Conservation (phyloP, 75 land plant genomes). For the Pseudotsuga menziesii region DNA sequence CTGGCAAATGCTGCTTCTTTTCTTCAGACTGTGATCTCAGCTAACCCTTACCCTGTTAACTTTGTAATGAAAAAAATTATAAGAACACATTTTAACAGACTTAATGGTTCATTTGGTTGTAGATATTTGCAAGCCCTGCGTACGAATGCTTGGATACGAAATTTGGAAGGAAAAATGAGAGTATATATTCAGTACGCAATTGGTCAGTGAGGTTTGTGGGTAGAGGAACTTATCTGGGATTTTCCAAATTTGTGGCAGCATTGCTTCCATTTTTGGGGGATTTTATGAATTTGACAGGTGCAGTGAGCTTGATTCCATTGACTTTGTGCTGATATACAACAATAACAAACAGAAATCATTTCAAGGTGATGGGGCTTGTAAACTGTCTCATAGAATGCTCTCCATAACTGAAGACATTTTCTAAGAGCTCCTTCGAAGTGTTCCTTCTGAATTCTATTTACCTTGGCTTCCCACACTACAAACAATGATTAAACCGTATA, state of each 20-base stretch:
- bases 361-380: too few relatives aligned
- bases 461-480: too few relatives aligned
- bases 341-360: too few relatives aligned
- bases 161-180: slow-evolving; percentile 40
- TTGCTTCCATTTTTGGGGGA: slow-evolving; percentile 76
- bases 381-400: too few relatives aligned
- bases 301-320: slow-evolving; percentile 68
- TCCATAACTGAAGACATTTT: too few relatives aligned
- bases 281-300: slow-evolving; percentile 76
- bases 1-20: slow-evolving; percentile 68
- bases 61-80: too few relatives aligned
- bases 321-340: slow-evolving; percentile 77
- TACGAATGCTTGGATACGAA: slow-evolving; percentile 79
- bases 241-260: slow-evolving; percentile 66
- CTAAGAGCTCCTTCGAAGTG: too few relatives aligned
- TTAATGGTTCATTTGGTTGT: background rate
- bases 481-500: too few relatives aligned
- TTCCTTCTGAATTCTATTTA: too few relatives aligned
- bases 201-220: slow-evolving; percentile 40
- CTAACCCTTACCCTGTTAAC: background rate
- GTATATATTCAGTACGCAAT: slow-evolving; percentile 26
- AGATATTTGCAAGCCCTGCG: slow-evolving; percentile 90
- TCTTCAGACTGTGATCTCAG: slow-evolving; percentile 60
- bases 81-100: background rate
- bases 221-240: slow-evolving; percentile 56